These are phyloP conservation scores for Termitomyces sp. DNA, from an alignment of 768 basidiomycete genomes.

Conservation along the genomic window DNA sequence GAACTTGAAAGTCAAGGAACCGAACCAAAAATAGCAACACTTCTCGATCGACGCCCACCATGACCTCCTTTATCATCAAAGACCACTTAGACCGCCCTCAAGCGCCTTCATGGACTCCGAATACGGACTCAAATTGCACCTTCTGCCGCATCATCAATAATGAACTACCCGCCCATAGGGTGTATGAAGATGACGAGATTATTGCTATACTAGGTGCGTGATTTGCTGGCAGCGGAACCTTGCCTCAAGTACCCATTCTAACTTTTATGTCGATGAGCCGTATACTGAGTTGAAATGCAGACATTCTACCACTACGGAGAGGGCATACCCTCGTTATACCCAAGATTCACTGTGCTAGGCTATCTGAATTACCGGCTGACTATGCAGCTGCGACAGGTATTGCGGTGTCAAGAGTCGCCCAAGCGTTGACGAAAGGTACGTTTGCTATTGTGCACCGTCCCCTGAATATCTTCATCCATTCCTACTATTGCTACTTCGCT, in stretches of 20 bases:
- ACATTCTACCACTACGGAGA: constrained; percentile 62
- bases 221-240: background rate
- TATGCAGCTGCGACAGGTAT: constrained; percentile 55
- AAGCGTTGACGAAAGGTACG: constrained; percentile 59
- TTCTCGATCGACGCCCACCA: constrained; percentile 19
- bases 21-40: background rate
- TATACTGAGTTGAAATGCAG: constrained; percentile 26
- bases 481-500: background rate
- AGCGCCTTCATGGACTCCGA: constrained; percentile 45
- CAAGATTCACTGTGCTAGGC: constrained; percentile 54
- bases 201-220: constrained; percentile 60
- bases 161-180: constrained; percentile 40
- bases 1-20: background rate
- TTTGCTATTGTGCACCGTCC: background rate
- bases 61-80: constrained; percentile 76
- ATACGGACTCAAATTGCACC: constrained; percentile 40
- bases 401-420: constrained; percentile 57
- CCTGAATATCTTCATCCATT: constrained; percentile 1
- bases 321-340: constrained; percentile 74
- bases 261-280: background rate
- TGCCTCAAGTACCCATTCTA: background rate
- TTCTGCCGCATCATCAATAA: constrained; percentile 65
- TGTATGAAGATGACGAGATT: constrained; percentile 62
- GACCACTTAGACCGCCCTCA: constrained; percentile 47
- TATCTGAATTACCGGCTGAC: constrained; percentile 64